Evolutionary conservation across 352 stramenopile genomes (phyloP).

Genomic region (Phytophthora sansomeana): DNA sequence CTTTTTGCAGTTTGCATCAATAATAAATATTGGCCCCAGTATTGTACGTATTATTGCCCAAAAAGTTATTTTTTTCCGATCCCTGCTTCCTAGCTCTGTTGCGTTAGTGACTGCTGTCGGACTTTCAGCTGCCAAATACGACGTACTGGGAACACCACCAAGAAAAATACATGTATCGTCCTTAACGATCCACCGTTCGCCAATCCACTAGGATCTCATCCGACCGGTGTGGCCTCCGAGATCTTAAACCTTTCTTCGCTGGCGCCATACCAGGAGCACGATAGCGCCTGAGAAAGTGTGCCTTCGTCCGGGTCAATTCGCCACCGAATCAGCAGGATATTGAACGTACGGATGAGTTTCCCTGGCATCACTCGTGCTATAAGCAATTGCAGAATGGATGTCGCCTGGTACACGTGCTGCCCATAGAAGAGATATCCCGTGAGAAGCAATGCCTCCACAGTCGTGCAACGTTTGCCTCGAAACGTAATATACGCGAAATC

Average conservation of each 20-base stretch:
- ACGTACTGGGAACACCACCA: too few relatives aligned
- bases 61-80: too few relatives aligned
- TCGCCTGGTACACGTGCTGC: conserved; percentile 26
- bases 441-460: conserved; percentile 30
- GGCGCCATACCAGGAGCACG: conserved; percentile 28
- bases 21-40: too few relatives aligned
- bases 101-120: too few relatives aligned
- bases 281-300: conserved; percentile 7
- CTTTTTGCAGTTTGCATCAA: too few relatives aligned
- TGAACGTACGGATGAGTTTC: conserved; percentile 31
- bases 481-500: conserved; percentile 28
- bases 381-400: conserved; percentile 23
- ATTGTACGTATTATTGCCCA: too few relatives aligned
- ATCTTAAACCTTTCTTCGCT: conserved; percentile 24
- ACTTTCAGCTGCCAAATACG: too few relatives aligned
- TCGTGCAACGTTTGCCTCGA: conserved; percentile 12
- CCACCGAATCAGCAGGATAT: conserved; percentile 26
- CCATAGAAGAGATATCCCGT: conserved; percentile 25
- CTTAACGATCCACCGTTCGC: neutral
- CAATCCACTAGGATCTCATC: neutral
- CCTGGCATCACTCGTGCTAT: conserved; percentile 21
- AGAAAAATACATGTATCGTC: too few relatives aligned
- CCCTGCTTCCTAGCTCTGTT: too few relatives aligned
- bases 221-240: conserved; percentile 12
- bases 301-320: conserved; percentile 12